These are phyloP conservation scores for Verticillium albo-atrum DNA, from an alignment of 2,329 filamentous ascomycete genomes.

Conservation along the genomic window DNA sequence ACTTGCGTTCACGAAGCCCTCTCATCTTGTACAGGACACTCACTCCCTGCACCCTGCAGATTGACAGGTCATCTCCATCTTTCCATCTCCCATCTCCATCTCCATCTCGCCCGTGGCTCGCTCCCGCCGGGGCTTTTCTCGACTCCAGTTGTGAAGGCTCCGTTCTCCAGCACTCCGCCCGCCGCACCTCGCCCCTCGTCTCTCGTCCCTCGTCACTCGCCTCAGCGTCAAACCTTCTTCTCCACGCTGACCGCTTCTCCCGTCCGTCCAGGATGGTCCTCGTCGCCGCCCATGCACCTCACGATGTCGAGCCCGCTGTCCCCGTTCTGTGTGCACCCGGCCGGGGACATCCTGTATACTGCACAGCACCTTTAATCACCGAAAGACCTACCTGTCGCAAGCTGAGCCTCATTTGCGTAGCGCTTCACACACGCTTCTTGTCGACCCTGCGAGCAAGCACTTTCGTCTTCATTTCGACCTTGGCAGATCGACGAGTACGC, in stretches of 20 bases:
- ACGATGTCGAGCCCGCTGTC: not conserved
- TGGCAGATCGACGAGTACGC: not conserved
- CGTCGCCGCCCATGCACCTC: not conserved
- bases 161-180: not conserved
- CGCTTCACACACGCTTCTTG: not conserved
- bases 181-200: not conserved
- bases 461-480: not conserved
- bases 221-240: not conserved
- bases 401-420: not conserved
- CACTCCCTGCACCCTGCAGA: not conserved
- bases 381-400: not conserved
- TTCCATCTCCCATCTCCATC: not conserved
- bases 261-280: not conserved
- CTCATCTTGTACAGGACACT: not conserved
- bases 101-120: not conserved
- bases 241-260: not conserved
- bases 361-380: not conserved
- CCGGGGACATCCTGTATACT: not conserved
- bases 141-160: not conserved
- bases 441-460: not conserved
- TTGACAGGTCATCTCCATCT: not conserved
- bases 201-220: not conserved
- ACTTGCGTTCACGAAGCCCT: not conserved
- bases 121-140: not conserved
- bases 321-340: not conserved